Evolutionary conservation across 805 yeast species (phyloP).

Genomic region (Kodamaea nitidulidarum): DNA sequence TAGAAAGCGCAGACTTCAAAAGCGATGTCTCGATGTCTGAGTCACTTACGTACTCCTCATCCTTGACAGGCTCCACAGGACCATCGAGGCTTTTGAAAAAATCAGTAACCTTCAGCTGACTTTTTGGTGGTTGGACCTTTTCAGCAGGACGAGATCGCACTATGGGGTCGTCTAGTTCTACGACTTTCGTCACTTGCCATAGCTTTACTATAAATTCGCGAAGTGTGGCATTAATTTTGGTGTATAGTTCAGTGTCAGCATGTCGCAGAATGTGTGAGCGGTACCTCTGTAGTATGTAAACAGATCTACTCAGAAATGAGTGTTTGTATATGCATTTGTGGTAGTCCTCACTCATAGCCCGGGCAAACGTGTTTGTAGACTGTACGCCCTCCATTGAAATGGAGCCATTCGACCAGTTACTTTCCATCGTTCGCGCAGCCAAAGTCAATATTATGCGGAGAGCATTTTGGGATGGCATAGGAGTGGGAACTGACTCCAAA

Average conservation of each 20-base stretch:
- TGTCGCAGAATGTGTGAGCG: conserved; percentile 5
- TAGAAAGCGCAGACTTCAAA: conserved; percentile 8
- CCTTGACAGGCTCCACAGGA: conserved; percentile 1
- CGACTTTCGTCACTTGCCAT: conserved; percentile 6
- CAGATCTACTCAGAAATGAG: conserved; percentile 20
- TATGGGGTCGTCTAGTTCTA: conserved; percentile 6
- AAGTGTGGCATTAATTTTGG: conserved; percentile 7
- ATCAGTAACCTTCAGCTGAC: conserved; percentile 10
- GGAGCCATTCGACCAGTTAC: conserved; percentile 23
- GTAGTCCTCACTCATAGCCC: conserved; percentile 18
- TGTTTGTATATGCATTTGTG: conserved; percentile 16
- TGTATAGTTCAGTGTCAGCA: conserved; percentile 6
- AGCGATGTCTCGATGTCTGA: conserved; percentile 17
- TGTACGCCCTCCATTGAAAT: conserved; percentile 18
- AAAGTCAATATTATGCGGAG: conserved; percentile 31
- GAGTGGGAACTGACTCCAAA: conserved; percentile 20
- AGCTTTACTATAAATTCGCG: conserved; percentile 11
- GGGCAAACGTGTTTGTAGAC: conserved; percentile 19
- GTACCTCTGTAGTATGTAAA: conserved; percentile 13
- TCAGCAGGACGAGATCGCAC: conserved; percentile 5
- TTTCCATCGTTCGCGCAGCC: conserved; percentile 23
- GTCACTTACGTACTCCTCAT: conserved; percentile 20
- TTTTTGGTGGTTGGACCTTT: conserved; percentile 8
- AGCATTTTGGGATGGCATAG: conserved; percentile 24
- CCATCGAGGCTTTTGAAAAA: conserved; percentile 8